A percentile compares a stretch with the other conserved stretches of the same genome.
phyloP scores from a whole-genome alignment of 208 protist genomes.

The Willaertia magna region DNA sequence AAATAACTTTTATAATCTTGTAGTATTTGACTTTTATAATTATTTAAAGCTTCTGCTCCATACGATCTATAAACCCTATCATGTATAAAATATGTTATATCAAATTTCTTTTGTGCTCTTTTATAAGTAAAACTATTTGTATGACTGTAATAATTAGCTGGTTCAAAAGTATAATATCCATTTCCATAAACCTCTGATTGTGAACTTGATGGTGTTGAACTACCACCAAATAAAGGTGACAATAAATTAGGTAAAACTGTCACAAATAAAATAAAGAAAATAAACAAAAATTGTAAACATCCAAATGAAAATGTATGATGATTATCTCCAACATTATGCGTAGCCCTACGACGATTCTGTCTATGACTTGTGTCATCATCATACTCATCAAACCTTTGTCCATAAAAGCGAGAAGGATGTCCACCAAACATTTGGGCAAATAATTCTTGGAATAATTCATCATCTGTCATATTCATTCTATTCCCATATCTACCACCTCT shows the following conservation, averaged over 20 bases:
- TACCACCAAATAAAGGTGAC: neutral
- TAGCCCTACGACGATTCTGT: neutral
- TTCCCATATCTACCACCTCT: neutral
- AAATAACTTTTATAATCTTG: neutral
- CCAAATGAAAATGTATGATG: neutral
- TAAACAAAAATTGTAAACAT: neutral
- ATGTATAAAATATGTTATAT: neutral
- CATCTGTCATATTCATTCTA: neutral
- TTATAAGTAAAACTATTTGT: too few relatives aligned
- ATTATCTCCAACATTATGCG: neutral
- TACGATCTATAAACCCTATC: neutral
- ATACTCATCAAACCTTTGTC: too few relatives aligned
- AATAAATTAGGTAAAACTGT: neutral
- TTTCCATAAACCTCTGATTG: neutral
- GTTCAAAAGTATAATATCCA: neutral
- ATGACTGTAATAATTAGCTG: too few relatives aligned
- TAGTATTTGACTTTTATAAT: neutral
- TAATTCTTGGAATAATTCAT: neutral
- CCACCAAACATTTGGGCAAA: slow-evolving; percentile 12
- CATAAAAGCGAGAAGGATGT: too few relatives aligned
- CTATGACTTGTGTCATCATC: too few relatives aligned
- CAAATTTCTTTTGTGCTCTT: too few relatives aligned
- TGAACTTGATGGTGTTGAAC: neutral
- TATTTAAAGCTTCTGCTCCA: neutral
- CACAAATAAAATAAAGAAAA: neutral